Conservation (phyloP, 2,329 filamentous ascomycete genomes). For the Amauroascus niger region DNA sequence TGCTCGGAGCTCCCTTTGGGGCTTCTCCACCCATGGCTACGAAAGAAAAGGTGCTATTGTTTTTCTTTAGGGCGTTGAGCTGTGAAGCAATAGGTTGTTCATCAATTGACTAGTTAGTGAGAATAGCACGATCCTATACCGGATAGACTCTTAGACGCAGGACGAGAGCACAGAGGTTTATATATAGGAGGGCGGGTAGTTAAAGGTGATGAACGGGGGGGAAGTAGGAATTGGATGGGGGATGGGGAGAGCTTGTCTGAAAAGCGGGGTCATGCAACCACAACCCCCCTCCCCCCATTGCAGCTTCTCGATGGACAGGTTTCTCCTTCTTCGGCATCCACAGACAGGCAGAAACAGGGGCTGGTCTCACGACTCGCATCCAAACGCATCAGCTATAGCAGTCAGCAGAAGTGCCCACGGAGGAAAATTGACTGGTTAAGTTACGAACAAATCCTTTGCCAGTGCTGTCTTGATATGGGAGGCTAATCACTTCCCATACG, state of each 20-base stretch:
- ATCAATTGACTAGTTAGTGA: neutral
- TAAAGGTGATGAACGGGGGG: neutral
- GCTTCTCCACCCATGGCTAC: constrained; percentile 32
- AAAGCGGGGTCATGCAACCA: constrained; percentile 3
- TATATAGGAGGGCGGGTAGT: no score
- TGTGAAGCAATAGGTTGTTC: neutral
- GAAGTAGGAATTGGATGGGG: neutral
- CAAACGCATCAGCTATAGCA: constrained; percentile 6
- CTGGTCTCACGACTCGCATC: neutral
- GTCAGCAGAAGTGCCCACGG: no score
- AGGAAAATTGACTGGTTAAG: no score
- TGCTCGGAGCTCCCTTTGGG: constrained; percentile 27
- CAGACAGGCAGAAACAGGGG: neutral
- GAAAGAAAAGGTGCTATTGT: neutral
- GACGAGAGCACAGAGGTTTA: neutral
- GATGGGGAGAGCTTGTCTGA: neutral
- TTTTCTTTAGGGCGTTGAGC: neutral
- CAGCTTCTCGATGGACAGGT: neutral
- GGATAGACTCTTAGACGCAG: neutral
- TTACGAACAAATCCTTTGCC: neutral
- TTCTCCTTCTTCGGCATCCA: neutral
- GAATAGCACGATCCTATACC: neutral
- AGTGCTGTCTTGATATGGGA: neutral
- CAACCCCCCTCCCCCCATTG: neutral
- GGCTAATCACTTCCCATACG: no score